Evolutionary conservation across 2,329 filamentous ascomycete species (phyloP).

Genomic region (Ciborinia camelliae): DNA sequence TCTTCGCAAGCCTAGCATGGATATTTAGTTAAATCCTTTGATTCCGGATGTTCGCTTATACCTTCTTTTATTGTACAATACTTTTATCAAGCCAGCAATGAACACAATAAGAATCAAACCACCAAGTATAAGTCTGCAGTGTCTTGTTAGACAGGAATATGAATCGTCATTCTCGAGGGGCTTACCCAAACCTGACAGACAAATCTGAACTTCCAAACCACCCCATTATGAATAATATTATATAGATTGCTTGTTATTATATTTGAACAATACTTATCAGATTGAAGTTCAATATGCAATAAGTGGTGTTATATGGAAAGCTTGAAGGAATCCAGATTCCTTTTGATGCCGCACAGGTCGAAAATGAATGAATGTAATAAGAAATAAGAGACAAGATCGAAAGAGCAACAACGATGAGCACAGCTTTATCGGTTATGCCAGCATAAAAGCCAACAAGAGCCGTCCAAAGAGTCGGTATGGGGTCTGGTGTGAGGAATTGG

Average conservation of each 20-base stretch:
- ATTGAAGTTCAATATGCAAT: neutral
- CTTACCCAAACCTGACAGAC: conserved; percentile 17
- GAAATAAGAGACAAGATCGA: neutral
- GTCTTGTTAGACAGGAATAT: neutral
- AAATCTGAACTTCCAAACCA: conserved; percentile 16
- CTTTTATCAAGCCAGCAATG: neutral
- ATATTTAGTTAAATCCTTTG: neutral
- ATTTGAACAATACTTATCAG: neutral
- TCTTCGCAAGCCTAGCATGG: conserved; percentile 13
- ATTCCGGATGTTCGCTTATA: neutral
- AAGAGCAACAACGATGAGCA: conserved; percentile 6
- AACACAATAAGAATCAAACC: conserved; percentile 6
- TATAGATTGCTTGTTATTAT: neutral
- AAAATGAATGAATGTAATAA: neutral
- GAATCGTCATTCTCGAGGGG: neutral
- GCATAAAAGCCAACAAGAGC: neutral
- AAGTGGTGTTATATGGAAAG: neutral
- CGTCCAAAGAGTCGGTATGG: neutral
- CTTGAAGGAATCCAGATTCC: neutral
- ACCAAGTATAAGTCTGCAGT: conserved; percentile 14
- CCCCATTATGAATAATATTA: conserved; percentile 20
- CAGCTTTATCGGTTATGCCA: conserved; percentile 4
- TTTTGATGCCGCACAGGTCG: neutral
- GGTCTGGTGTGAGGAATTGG: neutral
- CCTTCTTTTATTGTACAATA: conserved; percentile 17